Percentiles rank a stretch among this genome's conserved stretches.
phyloP scores from a whole-genome alignment of 305 asterid species.

The Rubia tinctorum region DNA sequence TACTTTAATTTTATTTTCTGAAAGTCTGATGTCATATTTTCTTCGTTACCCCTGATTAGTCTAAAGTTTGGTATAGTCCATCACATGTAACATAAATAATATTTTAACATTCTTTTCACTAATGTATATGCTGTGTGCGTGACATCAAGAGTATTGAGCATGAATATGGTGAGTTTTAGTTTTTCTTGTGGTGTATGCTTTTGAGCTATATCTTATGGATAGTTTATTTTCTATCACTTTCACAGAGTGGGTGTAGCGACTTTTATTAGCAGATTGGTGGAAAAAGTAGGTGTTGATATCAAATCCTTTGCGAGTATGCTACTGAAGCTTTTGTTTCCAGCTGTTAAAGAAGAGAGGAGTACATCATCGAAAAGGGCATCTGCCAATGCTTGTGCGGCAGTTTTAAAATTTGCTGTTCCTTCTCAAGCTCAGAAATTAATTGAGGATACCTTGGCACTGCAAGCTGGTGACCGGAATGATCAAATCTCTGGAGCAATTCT shows the following conservation, averaged over 20 bases:
- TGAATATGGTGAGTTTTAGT: neutral
- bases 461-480: constrained; percentile 79
- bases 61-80: neutral
- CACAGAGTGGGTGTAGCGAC: constrained; percentile 95
- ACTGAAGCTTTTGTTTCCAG: constrained; percentile 87
- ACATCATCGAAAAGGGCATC: constrained; percentile 83
- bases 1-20: neutral
- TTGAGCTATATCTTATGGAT: neutral
- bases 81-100: neutral
- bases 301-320: constrained; percentile 74
- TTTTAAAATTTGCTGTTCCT: constrained; percentile 76
- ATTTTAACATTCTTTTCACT: neutral
- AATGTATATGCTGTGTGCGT: neutral
- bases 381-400: constrained; percentile 92
- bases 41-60: neutral
- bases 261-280: constrained; percentile 72
- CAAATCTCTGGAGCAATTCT: constrained; percentile 90
- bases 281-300: constrained; percentile 82
- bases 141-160: neutral
- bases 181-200: neutral
- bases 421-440: constrained; percentile 87
- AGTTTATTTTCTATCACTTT: constrained; percentile 18
- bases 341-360: constrained; percentile 87
- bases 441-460: constrained; percentile 82
- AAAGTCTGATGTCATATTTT: neutral